Base-by-base conservation (phyloP, 1,284 basidiomycete genomes). In the Trametes hirsuta region DNA sequence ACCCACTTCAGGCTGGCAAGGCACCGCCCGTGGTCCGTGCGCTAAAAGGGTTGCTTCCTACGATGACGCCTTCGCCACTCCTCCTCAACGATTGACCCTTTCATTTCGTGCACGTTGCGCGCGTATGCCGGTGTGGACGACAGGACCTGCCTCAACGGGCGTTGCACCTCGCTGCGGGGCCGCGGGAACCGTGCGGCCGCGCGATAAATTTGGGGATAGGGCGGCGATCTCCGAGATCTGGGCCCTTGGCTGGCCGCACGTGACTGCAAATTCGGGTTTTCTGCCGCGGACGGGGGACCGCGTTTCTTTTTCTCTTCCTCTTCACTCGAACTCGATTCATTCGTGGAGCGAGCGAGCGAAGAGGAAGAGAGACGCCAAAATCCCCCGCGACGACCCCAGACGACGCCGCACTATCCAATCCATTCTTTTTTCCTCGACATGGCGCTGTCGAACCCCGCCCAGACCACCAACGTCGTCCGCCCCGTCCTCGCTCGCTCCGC, bases 401-500 rank as follows among this genome's bases (percentile, higher is more conserved):
- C 45, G n/a, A 40, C 55, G 55, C 63, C 67, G 53, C 65, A 65
- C 18, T 18, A 18, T 18, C 18, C 18, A 68, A 65, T 68, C 53
- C 71, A 66, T 62, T 68, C 48, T 21, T 64, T 63, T 53, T 53
- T 65, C 56, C 41, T 25, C 55, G 63, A 44, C 52, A 79, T 76
- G 74, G 64, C 74, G 39, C 65, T 75, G 47, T 68, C 71, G 12
- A 68, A 66, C 55, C 64, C 67, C 14, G 55, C 69, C 2, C 60
- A 70, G 65, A 74, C 68, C 64, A 62, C 66, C 58, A 67, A 73
- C 51, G 69, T 76, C 59, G 72, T 72, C 52, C 80, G 81, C 40
- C 82, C 82, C 37, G 61, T 72, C 24, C 75, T 88, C 59, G 73
- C 79, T 59, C 83, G 84, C 61, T 75, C 81, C 21, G 68, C 77